A percentile compares a stretch with the other conserved stretches of the same genome.
These are phyloP conservation scores for Artemisia tridentata DNA, from an alignment of 129 eudicot genomes.

Conservation along the genomic window DNA sequence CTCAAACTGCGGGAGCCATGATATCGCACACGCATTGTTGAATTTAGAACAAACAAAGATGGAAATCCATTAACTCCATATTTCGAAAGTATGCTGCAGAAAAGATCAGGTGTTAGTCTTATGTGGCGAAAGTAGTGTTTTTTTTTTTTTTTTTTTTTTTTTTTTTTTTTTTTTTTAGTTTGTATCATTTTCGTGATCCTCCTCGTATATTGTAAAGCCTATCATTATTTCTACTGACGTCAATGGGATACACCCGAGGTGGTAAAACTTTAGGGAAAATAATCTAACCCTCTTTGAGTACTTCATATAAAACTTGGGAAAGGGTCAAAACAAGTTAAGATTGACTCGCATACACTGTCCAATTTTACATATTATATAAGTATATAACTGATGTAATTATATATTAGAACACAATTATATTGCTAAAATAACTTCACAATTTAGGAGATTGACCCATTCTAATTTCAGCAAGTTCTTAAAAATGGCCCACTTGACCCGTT, in stretches of 20 bases:
- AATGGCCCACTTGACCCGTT: background rate
- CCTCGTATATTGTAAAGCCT: background rate
- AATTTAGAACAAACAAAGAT: slow-evolving; percentile 66
- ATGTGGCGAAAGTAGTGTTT: background rate
- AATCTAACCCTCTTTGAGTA: too few relatives aligned
- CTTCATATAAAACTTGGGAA: too few relatives aligned
- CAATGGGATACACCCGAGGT: too few relatives aligned
- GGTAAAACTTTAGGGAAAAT: too few relatives aligned
- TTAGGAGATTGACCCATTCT: too few relatives aligned
- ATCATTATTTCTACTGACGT: background rate
- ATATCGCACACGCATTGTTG: slow-evolving; percentile 83
- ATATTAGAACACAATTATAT: background rate
- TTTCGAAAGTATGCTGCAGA: slow-evolving; percentile 68
- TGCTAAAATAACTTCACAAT: too few relatives aligned
- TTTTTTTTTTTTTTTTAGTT: background rate
- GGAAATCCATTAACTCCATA: slow-evolving; percentile 95
- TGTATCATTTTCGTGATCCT: slow-evolving; percentile 7
- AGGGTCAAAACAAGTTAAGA: too few relatives aligned
- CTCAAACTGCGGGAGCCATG: slow-evolving; percentile 70
- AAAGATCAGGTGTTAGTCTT: background rate
- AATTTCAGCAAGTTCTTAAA: too few relatives aligned
- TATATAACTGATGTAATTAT: background rate
- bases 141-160: background rate
- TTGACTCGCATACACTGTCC: background rate
- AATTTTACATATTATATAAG: background rate